These are phyloP conservation scores for Phalaenopsis equestris DNA, from an alignment of 106 monocot genomes.

Conservation along the genomic window DNA sequence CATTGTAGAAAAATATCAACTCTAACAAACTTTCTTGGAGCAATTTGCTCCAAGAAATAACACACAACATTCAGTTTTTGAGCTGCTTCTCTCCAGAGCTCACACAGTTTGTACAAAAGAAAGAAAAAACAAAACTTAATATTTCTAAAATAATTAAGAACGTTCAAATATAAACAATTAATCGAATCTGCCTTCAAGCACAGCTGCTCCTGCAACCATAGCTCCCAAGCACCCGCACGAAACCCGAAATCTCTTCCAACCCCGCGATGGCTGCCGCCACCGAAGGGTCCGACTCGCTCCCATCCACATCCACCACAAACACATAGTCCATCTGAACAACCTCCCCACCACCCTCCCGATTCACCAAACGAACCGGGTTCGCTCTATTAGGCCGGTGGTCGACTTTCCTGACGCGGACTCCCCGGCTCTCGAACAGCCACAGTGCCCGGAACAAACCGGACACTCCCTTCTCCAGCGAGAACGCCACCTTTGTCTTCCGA, in stretches of 20 bases:
- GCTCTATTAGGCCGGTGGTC: conserved; percentile 59
- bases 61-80: neutral
- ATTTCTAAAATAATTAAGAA: neutral
- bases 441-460: conserved; percentile 52
- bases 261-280: conserved; percentile 19
- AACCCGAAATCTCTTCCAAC: conserved; percentile 33
- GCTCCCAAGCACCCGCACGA: conserved; percentile 44
- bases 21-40: neutral
- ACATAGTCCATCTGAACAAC: conserved; percentile 32
- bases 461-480: conserved; percentile 44
- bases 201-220: conserved; percentile 15
- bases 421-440: conserved; percentile 50
- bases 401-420: conserved; percentile 32
- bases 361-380: conserved; percentile 34
- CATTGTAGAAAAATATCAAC: too few species aligned
- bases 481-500: conserved; percentile 59
- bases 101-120: neutral
- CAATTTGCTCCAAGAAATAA: neutral
- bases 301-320: conserved; percentile 47
- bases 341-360: conserved; percentile 3
- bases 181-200: neutral
- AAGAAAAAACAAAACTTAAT: neutral
- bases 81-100: neutral
- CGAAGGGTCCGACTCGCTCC: conserved; percentile 21
- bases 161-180: neutral